Evolutionary conservation across 2,329 filamentous ascomycete genomes (phyloP), one percentile per base, ranked within the genome.

Genomic region (Phyllosticta citribraziliensis): DNA sequence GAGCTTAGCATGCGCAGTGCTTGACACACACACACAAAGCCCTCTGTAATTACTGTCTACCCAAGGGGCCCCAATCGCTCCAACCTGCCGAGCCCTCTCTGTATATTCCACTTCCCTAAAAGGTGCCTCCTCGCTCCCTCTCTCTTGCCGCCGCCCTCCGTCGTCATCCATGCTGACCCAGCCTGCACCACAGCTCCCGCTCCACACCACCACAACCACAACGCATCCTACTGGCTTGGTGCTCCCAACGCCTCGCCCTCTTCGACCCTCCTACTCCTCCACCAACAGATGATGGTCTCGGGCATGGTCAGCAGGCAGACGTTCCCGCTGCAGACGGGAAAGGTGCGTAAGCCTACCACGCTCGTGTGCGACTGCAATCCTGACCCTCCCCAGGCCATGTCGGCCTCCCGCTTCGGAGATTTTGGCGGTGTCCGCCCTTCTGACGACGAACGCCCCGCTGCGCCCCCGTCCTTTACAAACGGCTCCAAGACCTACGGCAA

Each of bases 1-100:
- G 68, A 73, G 67, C 66, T 67, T 70, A 71, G 70, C 68, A 73
- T 73, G 71, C 68, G 69, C 71, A 68, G 68, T 66, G 68, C 66
- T 65, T 74, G 71, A 70, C 67, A 60, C 60, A 61, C 53, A 30
- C 60, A 52, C 55, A 61, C 55, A 61, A 57, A 57, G 55, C 60
- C 55, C 65, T 64, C 62, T 67, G 61, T 68, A 66, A 66, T 71
- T 68, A 66, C 69, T 69, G 69, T 62, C 64, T 57, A 64, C 62
- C 66, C 65, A 70, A 72, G 67, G 69, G 67, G 63, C 65, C 69
- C 67, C 33, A 17, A 14, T 40, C 10, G 11, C 22, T 17, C 10
- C 33, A 40, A 5, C 60, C 60, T 61, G 60, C 60, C 60, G 57
- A 61, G 60, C 60, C 27, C 60, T 22, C 51, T 61, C 51, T 61